phyloP scores from a whole-genome alignment of 202 grass and related monocot species.

The Carex sylvatica region DNA sequence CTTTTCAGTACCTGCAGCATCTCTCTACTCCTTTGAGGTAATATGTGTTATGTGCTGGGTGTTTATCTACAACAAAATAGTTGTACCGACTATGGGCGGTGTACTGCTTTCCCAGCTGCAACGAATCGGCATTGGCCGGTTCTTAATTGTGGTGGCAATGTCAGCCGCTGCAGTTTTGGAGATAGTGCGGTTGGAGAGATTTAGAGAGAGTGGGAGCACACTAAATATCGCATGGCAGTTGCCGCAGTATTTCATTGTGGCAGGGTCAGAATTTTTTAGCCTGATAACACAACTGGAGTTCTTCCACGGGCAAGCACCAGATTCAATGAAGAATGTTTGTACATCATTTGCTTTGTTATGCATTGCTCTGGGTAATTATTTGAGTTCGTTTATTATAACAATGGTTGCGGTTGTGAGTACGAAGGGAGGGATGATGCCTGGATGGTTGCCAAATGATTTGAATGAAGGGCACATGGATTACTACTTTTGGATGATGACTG shows the following conservation, averaged over 20 bases:
- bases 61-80: constrained; percentile 35
- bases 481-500: constrained; percentile 60
- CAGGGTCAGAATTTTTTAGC: constrained; percentile 54
- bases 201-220: not conserved
- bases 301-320: constrained; percentile 61
- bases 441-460: constrained; percentile 82
- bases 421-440: constrained; percentile 23
- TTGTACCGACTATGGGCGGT: constrained; percentile 39
- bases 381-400: constrained; percentile 59
- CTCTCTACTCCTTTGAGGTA: constrained; percentile 73
- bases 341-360: constrained; percentile 57
- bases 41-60: constrained; percentile 56
- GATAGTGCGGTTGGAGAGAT: constrained; percentile 41
- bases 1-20: constrained; percentile 63
- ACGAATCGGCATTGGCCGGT: constrained; percentile 53
- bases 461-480: constrained; percentile 80
- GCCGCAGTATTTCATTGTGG: constrained; percentile 63
- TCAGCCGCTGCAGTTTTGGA: constrained; percentile 52
- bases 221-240: constrained; percentile 55
- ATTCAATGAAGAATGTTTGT: constrained; percentile 66
- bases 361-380: constrained; percentile 65
- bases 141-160: constrained; percentile 67
- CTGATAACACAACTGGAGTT: constrained; percentile 79
- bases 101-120: constrained; percentile 54
- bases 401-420: constrained; percentile 46